These are phyloP conservation scores for Carpinus fangiana DNA, from an alignment of 306 rosid genomes.

Conservation along the genomic window DNA sequence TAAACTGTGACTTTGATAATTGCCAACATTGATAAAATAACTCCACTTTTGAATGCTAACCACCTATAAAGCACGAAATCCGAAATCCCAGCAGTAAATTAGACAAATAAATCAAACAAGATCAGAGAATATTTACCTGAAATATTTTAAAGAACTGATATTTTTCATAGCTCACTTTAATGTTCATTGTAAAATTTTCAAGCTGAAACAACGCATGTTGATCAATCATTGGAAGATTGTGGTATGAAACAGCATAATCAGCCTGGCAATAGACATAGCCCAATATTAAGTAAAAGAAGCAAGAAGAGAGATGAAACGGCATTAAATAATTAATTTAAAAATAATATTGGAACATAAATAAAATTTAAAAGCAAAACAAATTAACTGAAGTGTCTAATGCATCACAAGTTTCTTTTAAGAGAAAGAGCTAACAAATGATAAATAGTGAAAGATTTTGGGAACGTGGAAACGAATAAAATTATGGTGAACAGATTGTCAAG, in stretches of 20 bases:
- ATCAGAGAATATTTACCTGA: slow-evolving; percentile 60
- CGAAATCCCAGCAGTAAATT: not conserved
- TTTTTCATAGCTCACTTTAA: slow-evolving; percentile 79
- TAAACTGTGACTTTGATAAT: slow-evolving; percentile 6
- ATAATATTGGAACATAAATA: not conserved
- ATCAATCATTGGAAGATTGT: slow-evolving; percentile 89
- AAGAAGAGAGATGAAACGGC: slow-evolving; percentile 8
- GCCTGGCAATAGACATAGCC: slow-evolving; percentile 47
- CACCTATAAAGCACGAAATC: not conserved
- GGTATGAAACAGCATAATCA: slow-evolving; percentile 62
- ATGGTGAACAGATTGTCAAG: slow-evolving; percentile 5
- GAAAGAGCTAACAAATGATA: slow-evolving; percentile 9
- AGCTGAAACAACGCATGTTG: slow-evolving; percentile 89
- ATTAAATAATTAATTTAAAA: not conserved
- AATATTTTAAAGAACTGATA: slow-evolving; percentile 94
- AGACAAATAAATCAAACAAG: slow-evolving; percentile 10
- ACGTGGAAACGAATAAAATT: slow-evolving; percentile 7
- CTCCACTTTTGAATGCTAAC: not conserved
- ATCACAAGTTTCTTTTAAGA: not conserved
- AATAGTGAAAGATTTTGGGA: slow-evolving; percentile 21
- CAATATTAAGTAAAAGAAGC: slow-evolving; percentile 22
- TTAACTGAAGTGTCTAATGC: not conserved
- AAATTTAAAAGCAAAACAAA: not conserved
- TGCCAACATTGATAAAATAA: not conserved
- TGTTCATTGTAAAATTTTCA: slow-evolving; percentile 71